Evolutionary conservation across 208 protist species (phyloP), one percentile per base, ranked within the genome.

Genomic region (Trypanosoma avium): DNA sequence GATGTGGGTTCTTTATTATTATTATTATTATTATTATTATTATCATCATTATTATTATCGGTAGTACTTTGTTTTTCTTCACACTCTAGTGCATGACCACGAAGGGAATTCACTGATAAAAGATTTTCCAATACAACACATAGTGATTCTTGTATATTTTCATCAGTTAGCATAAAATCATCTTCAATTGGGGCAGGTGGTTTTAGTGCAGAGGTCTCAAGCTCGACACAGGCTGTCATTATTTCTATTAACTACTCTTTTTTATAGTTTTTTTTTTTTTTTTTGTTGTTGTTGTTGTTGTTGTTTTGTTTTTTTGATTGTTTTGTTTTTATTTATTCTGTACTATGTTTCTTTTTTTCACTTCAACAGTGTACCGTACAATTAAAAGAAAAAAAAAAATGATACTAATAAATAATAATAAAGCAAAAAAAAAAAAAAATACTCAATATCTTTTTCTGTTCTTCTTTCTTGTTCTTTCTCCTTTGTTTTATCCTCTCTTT

Each of bases 81-180:
- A n/a, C n/a, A n/a, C n/a, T n/a, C n/a, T n/a, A n/a, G n/a, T 13
- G 43, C 57, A 29, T 53, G 45, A n/a, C 42, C 22, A 27, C 57
- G 42, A 36, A 62, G 57, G 17, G 24, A 10, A 6, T 22, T 36
- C 2, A 62, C 5, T 2, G 57, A 49, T 38, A 62, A 26, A 24
- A 52, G 22, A 4, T 40, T 29, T 43, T 62, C 57, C 9, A 62
- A 13, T 29, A 29, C 42, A 35, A 1, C n/a, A 8, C 38, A 29
- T 1, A 62, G 40, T 19, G 21, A 19, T n/a, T 33, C 40, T 12
- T 49, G 29, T 3, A 24, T 12, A 13, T 1, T 7, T 45, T 59
- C 54, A 29, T 32, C 57, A 3, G 1, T 3, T 15, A 33, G 3
- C 27, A 40, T 0, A 3, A 52, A 5, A 22, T 35, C 26, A 6